Percentiles rank a stretch among this genome's conserved stretches.
Conservation (phyloP, 1,139 yeast genomes). For the Nakaseomyces uthaithaninus region DNA sequence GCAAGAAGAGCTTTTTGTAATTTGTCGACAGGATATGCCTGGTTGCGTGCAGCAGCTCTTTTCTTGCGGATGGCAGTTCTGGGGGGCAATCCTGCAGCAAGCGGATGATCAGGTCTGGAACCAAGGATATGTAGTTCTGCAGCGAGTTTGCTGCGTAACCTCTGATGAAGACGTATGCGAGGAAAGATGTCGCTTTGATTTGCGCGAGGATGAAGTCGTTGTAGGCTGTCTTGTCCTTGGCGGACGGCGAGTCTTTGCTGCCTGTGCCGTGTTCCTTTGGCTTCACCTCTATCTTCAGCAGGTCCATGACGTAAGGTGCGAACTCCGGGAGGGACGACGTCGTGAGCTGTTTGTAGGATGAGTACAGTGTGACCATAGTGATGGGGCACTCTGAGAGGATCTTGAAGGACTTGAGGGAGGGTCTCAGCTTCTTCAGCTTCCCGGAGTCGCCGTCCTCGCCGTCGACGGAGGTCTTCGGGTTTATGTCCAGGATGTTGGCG, state of each 20-base stretch:
- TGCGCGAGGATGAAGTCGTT: constrained; percentile 92
- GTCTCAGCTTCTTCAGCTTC: constrained; percentile 26
- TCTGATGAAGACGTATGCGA: constrained; percentile 85
- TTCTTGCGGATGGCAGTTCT: constrained; percentile 86
- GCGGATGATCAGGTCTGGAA: constrained; percentile 82
- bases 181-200: constrained; percentile 90
- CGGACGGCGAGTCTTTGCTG: constrained; percentile 69
- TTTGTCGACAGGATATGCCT: constrained; percentile 89
- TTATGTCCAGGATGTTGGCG: constrained; percentile 2
- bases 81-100: constrained; percentile 93
- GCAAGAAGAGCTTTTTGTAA: constrained; percentile 70
- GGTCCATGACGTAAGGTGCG: constrained; percentile 72
- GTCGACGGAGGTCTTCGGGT: not conserved
- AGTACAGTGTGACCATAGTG: constrained; percentile 84
- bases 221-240: constrained; percentile 69
- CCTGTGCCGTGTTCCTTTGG: constrained; percentile 66
- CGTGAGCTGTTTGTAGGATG: constrained; percentile 74
- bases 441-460: constrained; percentile 3
- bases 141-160: constrained; percentile 67
- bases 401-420: constrained; percentile 75
- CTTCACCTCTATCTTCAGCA: constrained; percentile 68
- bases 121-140: constrained; percentile 54
- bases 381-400: constrained; percentile 95
- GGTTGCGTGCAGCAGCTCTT: constrained; percentile 88
- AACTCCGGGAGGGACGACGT: constrained; percentile 65